Evolutionary conservation across 2,329 filamentous ascomycete species (phyloP).

Genomic region (Stagonosporopsis tanaceti): DNA sequence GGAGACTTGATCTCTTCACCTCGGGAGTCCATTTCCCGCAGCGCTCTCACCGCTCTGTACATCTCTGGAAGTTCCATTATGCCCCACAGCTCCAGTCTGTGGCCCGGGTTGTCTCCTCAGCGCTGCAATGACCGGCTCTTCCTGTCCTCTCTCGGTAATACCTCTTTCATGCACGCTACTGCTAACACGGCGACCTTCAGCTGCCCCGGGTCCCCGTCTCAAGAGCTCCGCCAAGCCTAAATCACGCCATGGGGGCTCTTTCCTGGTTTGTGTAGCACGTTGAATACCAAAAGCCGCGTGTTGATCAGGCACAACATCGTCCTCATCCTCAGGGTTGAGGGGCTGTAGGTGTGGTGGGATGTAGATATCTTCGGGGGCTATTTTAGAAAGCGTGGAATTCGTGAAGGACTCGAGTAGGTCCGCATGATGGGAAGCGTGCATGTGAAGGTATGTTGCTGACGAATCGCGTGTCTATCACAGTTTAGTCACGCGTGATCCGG

Average conservation of each 20-base stretch:
- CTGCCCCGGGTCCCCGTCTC: conserved; percentile 63
- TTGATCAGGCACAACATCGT: conserved; percentile 87
- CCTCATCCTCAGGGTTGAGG: conserved; percentile 86
- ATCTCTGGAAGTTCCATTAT: conserved; percentile 17
- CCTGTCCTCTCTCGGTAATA: conserved; percentile 19
- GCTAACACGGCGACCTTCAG: conserved; percentile 13
- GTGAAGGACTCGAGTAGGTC: conserved; percentile 75
- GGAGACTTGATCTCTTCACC: conserved; percentile 23
- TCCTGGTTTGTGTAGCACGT: conserved; percentile 75
- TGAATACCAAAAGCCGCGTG: conserved; percentile 88
- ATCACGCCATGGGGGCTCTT: conserved; percentile 81
- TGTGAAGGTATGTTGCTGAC: conserved; percentile 77
- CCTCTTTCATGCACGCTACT: conserved; percentile 19
- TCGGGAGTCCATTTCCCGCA: conserved; percentile 45
- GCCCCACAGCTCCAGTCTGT: conserved; percentile 21
- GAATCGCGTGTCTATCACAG: conserved; percentile 72
- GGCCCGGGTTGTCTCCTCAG: conserved; percentile 44
- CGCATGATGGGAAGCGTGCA: conserved; percentile 74
- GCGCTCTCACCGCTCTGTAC: conserved; percentile 26
- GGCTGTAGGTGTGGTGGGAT: conserved; percentile 82
- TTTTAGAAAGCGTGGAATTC: conserved; percentile 40
- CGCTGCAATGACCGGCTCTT: conserved; percentile 42
- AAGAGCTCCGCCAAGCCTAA: conserved; percentile 76
- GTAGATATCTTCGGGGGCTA: conserved; percentile 74
- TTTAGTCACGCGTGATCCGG: neutral